These are phyloP conservation scores for Paspalum notatum DNA, from an alignment of 176 grass and related monocot genomes.

Conservation along the genomic window DNA sequence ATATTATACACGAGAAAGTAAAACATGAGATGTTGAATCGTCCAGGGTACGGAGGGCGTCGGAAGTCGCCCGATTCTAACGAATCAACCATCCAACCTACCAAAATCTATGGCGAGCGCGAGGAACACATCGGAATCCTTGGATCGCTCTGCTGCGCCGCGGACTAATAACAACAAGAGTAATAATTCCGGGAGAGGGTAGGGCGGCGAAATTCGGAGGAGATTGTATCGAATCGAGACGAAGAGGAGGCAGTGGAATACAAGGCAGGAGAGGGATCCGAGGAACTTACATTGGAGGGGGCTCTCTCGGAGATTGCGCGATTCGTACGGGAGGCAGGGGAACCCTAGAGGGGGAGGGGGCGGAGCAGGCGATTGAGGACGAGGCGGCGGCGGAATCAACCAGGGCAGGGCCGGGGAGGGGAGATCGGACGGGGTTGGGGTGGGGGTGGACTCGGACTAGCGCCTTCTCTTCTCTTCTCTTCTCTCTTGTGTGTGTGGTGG, in stretches of 20 bases:
- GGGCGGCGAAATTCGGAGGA: slow-evolving; percentile 5
- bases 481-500: no score
- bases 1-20: neutral
- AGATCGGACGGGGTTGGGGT: neutral
- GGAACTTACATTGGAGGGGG: slow-evolving; percentile 48
- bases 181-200: neutral
- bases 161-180: neutral
- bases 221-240: neutral
- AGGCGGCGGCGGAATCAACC: neutral
- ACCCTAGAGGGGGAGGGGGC: slow-evolving; percentile 29
- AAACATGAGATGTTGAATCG: neutral
- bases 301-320: slow-evolving; percentile 18
- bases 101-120: neutral
- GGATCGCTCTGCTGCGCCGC: neutral
- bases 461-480: no score
- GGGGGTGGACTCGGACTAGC: neutral
- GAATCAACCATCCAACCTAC: neutral
- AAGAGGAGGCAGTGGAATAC: neutral
- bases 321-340: neutral
- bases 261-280: neutral
- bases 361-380: neutral
- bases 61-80: neutral
- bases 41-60: neutral
- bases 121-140: neutral
- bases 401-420: neutral